Base-by-base conservation (phyloP, 108 stramenopile genomes). In the Bacterosira constricta region DNA sequence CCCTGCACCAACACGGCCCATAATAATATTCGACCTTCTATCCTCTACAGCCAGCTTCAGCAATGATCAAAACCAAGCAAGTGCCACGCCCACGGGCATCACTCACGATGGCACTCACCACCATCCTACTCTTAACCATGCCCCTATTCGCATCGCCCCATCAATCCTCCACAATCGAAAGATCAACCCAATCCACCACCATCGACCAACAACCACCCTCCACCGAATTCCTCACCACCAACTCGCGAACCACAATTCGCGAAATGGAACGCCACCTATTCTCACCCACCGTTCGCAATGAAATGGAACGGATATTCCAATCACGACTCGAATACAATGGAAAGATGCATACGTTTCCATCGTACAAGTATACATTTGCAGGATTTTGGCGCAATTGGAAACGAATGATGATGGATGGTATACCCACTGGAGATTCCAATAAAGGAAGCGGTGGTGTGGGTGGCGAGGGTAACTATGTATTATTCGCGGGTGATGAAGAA, bases 371-470 rank as follows among this genome's bases (percentile, higher is more conserved):
- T 59, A 75, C 74, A 0, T 36, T 67, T 20, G 74, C 66, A 37
- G 74, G 66, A 7, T 75, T 75, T 45, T 75, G 74, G 74, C 49
- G 39, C 6, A 67, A 59, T 61, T 75, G 74, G 74, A 75, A 67
- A 38, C 35, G 53, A 12, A 54, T 67, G 52, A 38, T 67, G 51
- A 38, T 41, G 15, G 53, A 39, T 29, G 66, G 66, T 15, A 42
- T 67, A 23, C 38, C 50, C 18, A 54, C 66, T 10, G 53, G 53
- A 6, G 30, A 41, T 10, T 26, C 21, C 61, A 62, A 26, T 45
- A 26, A 42, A 0, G 53, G 53, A 1, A 41, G 52, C 38, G 45
- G 26, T 17, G 39, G 39, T 10, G 30, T n/a, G 3, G 25, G 29
- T 20, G 44, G 44, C 26, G 42, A 13, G 9, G 53, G 46, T 18